A percentile compares a stretch with the other conserved stretches of the same genome.
Evolutionary conservation across 768 basidiomycete species (phyloP).

Genomic region (Tylopilus sp.): DNA sequence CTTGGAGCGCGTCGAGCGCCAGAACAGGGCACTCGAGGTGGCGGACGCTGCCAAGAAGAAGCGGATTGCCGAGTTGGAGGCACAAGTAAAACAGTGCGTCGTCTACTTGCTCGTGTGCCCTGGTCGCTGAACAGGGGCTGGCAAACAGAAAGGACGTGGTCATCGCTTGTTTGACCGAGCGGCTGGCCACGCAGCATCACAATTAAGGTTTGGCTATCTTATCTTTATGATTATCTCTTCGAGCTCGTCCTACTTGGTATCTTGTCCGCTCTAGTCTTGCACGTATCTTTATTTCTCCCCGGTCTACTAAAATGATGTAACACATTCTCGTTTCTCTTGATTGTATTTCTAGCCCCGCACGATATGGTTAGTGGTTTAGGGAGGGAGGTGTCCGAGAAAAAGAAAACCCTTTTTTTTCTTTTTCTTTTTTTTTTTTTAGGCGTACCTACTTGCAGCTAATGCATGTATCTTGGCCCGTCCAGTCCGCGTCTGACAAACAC

Average conservation of each 20-base stretch:
- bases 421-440: no score
- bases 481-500: no score
- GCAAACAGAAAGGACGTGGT: background rate
- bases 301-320: no score
- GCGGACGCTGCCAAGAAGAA: background rate
- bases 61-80: background rate
- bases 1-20: background rate
- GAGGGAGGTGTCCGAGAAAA: no score
- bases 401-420: no score
- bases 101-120: background rate
- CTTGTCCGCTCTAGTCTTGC: no score
- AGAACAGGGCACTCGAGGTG: background rate
- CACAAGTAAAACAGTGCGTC: background rate
- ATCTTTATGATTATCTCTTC: no score
- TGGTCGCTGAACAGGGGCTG: background rate
- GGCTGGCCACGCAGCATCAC: background rate
- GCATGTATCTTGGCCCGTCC: no score
- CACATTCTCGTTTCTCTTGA: background rate
- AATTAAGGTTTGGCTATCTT: background rate
- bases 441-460: no score
- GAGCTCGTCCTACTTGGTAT: no score
- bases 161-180: background rate
- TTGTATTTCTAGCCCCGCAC: background rate
- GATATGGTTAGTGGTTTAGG: no score
- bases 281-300: no score